These are phyloP conservation scores for Penstemon barbatus DNA, from an alignment of 257 asterid species.

Conservation along the genomic window DNA sequence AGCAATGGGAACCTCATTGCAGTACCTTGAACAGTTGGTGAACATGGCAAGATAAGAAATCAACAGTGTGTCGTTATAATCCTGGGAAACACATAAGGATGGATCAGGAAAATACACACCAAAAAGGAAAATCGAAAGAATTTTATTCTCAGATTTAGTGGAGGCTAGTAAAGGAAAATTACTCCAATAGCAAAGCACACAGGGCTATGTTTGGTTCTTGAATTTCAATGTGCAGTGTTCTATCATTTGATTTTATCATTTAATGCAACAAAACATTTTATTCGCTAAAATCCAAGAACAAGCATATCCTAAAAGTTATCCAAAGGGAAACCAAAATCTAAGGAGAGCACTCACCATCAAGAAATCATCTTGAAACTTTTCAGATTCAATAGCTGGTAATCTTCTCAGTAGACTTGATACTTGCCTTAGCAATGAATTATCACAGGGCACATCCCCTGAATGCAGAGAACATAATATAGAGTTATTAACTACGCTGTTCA, in stretches of 20 bases:
- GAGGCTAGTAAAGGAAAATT: constrained; percentile 14
- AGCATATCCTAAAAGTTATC: neutral
- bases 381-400: constrained; percentile 89
- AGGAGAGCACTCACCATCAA: constrained; percentile 65
- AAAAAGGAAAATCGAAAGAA: neutral
- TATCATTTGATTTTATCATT: too few relatives aligned
- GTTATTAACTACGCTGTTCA: constrained; percentile 16
- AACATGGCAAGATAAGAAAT: constrained; percentile 88
- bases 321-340: constrained; percentile 11
- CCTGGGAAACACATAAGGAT: constrained; percentile 47
- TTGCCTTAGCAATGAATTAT: constrained; percentile 80
- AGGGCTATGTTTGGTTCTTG: neutral
- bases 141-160: neutral
- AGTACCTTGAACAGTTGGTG: constrained; percentile 96
- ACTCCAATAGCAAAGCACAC: neutral
- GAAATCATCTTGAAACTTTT: constrained; percentile 87
- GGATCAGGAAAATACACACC: constrained; percentile 21
- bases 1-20: constrained; percentile 12
- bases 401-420: constrained; percentile 94
- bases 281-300: too few relatives aligned
- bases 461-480: constrained; percentile 25
- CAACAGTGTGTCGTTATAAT: constrained; percentile 79
- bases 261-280: too few relatives aligned
- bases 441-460: constrained; percentile 81
- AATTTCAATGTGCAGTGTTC: too few relatives aligned